Conservation (phyloP, 2,329 filamentous ascomycete genomes). For the Dothideomycetes sp. region DNA sequence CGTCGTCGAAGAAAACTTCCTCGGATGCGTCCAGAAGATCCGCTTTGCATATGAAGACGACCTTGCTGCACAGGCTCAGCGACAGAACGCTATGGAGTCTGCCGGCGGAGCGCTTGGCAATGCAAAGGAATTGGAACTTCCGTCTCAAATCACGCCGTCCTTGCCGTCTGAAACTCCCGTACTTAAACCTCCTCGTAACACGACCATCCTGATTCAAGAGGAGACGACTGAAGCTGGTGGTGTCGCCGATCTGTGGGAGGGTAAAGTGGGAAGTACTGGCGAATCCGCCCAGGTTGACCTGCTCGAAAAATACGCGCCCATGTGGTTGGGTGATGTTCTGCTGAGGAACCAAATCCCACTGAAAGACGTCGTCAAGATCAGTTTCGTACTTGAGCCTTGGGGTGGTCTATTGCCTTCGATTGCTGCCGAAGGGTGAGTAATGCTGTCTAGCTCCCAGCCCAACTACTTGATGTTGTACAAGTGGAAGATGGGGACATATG, state of each 20-base stretch:
- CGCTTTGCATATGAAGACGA: slow-evolving; percentile 62
- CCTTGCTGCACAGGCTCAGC: slow-evolving; percentile 35
- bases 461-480: slow-evolving; percentile 14
- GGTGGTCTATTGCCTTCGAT: slow-evolving; percentile 57
- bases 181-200: slow-evolving; percentile 57
- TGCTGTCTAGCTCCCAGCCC: not conserved
- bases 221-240: slow-evolving; percentile 52
- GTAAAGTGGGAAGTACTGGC: slow-evolving; percentile 69
- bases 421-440: slow-evolving; percentile 54
- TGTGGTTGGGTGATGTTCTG: slow-evolving; percentile 85
- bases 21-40: slow-evolving; percentile 62
- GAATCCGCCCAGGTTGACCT: slow-evolving; percentile 55
- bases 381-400: slow-evolving; percentile 79
- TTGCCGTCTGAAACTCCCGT: slow-evolving; percentile 64
- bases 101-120: slow-evolving; percentile 18
- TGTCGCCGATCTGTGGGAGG: slow-evolving; percentile 78
- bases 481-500: too few relatives aligned
- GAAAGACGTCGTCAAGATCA: slow-evolving; percentile 95
- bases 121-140: slow-evolving; percentile 30
- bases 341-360: slow-evolving; percentile 67
- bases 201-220: slow-evolving; percentile 54
- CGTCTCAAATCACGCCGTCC: slow-evolving; percentile 57
- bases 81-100: slow-evolving; percentile 19
- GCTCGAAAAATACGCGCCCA: slow-evolving; percentile 76
- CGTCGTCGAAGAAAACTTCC: slow-evolving; percentile 64